Conservation (phyloP, 106 monocot species). For the Allium sativum region DNA sequence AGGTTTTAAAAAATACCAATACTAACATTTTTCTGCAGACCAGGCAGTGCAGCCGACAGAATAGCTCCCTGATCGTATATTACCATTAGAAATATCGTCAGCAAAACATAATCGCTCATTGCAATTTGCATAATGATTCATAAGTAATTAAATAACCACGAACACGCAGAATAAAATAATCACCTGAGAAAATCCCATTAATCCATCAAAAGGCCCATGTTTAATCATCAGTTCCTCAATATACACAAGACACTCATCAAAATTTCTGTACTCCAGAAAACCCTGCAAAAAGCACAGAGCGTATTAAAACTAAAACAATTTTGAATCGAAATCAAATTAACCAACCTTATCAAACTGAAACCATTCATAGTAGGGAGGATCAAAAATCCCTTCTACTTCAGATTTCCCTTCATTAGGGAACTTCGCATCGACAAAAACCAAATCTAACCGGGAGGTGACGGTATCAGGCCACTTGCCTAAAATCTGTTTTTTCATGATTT, state of each 20-base stretch:
- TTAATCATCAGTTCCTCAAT: constrained; percentile 81
- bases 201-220: constrained; percentile 89
- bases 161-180: background rate
- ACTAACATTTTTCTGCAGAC: constrained; percentile 64
- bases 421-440: constrained; percentile 80
- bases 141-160: no score
- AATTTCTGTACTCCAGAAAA: constrained; percentile 53
- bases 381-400: constrained; percentile 84
- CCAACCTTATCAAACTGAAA: constrained; percentile 77
- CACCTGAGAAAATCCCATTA: constrained; percentile 98
- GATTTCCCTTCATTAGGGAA: constrained; percentile 73
- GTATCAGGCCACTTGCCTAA: constrained; percentile 68
- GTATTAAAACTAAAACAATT: no score
- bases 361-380: constrained; percentile 93
- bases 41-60: constrained; percentile 69
- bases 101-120: background rate
- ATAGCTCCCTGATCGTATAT: constrained; percentile 53
- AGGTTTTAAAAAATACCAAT: background rate
- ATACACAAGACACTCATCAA: constrained; percentile 65
- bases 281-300: constrained; percentile 18
- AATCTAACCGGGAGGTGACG: constrained; percentile 67
- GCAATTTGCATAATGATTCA: no score
- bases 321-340: background rate
- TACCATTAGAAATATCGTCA: background rate
- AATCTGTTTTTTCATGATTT: constrained; percentile 77